Percentiles rank a stretch among this genome's conserved stretches.
phyloP scores from a whole-genome alignment of 139 green algal species.

The Yamagishiella unicocca region DNA sequence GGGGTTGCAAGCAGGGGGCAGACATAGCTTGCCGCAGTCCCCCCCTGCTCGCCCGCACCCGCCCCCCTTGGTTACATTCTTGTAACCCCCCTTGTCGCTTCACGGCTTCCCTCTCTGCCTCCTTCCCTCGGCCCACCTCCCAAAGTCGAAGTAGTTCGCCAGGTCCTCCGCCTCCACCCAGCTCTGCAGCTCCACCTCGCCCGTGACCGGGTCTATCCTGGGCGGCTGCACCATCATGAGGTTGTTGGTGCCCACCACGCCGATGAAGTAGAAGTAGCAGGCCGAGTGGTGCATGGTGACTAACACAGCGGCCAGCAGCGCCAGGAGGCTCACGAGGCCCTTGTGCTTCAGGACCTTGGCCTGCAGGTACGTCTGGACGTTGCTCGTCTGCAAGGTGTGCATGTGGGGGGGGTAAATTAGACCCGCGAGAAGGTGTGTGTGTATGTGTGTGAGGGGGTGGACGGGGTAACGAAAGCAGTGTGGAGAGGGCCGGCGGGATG shows the following conservation, averaged over 20 bases:
- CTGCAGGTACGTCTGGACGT: conserved; percentile 45
- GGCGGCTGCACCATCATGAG: background rate
- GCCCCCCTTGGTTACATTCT: too few relatives aligned
- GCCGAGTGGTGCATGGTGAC: conserved; percentile 61
- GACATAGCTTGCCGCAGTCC: too few relatives aligned
- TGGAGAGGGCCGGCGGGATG: too few relatives aligned
- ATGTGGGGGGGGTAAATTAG: background rate
- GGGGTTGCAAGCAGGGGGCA: too few relatives aligned
- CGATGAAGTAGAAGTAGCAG: conserved; percentile 62
- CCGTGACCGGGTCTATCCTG: background rate
- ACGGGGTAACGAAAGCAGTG: too few relatives aligned
- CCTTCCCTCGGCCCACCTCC: too few relatives aligned
- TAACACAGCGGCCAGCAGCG: conserved; percentile 51
- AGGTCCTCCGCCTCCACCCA: conserved; percentile 28
- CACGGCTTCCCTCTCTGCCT: too few relatives aligned
- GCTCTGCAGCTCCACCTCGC: background rate
- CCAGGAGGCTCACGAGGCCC: background rate
- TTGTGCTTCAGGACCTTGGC: conserved; percentile 44
- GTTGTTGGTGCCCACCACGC: conserved; percentile 18
- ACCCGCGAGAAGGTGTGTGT: background rate
- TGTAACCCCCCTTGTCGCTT: too few relatives aligned
- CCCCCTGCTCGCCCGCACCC: too few relatives aligned
- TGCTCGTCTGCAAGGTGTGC: conserved; percentile 12
- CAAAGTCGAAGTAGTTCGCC: background rate
- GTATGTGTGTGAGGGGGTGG: background rate